A percentile compares a stretch with the other conserved stretches of the same genome.
Evolutionary conservation across 345 rosid genomes (phyloP).

Genomic region (Brassica rapa): DNA sequence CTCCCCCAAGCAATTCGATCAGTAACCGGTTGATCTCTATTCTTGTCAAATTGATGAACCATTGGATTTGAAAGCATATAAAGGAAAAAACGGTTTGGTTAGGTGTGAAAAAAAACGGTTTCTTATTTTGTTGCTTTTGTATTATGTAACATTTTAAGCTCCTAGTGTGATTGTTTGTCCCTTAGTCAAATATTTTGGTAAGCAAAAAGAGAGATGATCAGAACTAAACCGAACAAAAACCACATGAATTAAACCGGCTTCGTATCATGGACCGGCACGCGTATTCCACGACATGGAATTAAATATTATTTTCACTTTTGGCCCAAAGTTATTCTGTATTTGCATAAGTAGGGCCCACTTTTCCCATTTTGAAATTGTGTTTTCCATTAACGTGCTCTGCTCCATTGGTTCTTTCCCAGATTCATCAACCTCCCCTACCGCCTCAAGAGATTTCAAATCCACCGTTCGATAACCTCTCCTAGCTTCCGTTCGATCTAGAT

Average conservation of each 20-base stretch:
- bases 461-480: neutral
- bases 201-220: slow-evolving; percentile 19
- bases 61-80: neutral
- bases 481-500: slow-evolving; percentile 29
- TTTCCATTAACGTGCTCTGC: slow-evolving; percentile 10
- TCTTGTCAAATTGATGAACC: neutral
- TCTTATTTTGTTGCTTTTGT: slow-evolving; percentile 20
- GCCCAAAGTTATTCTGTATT: neutral
- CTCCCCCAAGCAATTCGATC: neutral
- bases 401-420: slow-evolving; percentile 25
- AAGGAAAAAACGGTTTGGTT: neutral
- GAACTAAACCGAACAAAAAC: slow-evolving; percentile 18
- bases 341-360: neutral
- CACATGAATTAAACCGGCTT: slow-evolving; percentile 20
- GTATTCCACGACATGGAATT: slow-evolving; percentile 14
- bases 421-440: slow-evolving; percentile 19
- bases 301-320: slow-evolving; percentile 4
- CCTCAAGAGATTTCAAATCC: neutral
- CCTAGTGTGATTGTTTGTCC: neutral
- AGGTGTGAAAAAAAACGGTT: slow-evolving; percentile 32
- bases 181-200: neutral
- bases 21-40: neutral
- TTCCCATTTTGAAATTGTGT: neutral
- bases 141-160: slow-evolving; percentile 9
- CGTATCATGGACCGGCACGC: slow-evolving; percentile 18